phyloP scores from a whole-genome alignment of 1,284 basidiomycete genomes.

The Ganoderma meredithae region DNA sequence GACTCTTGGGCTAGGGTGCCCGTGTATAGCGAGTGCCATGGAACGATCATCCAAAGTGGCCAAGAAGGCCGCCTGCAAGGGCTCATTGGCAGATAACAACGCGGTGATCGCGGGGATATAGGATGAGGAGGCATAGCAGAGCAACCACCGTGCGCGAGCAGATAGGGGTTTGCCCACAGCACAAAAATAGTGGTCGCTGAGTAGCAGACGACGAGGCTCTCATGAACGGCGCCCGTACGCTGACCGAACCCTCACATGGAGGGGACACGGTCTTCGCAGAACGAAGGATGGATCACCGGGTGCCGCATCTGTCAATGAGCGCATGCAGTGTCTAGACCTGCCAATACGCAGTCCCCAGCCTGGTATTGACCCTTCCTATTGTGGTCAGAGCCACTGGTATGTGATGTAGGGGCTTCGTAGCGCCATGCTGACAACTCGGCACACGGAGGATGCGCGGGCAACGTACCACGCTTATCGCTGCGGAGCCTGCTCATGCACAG shows the following conservation, averaged over 20 bases:
- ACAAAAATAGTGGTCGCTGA: constrained; percentile 2
- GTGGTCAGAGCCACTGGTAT: background rate
- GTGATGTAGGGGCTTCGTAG: constrained; percentile 1
- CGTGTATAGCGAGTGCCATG: background rate
- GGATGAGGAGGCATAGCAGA: background rate
- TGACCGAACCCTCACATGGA: background rate
- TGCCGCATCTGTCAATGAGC: constrained; percentile 1
- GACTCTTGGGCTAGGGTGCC: background rate
- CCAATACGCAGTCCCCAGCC: background rate
- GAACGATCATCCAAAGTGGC: background rate
- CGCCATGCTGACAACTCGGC: background rate
- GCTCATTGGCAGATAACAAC: constrained; percentile 3
- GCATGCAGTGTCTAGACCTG: background rate
- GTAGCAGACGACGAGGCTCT: background rate
- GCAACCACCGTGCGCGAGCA: background rate
- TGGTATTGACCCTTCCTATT: background rate
- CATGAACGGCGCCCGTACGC: background rate
- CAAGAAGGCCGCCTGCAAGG: background rate
- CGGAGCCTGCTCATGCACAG: constrained; percentile 6
- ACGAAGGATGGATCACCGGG: constrained; percentile 1
- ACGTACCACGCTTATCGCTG: constrained; percentile 22
- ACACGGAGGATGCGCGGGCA: constrained; percentile 10
- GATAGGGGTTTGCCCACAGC: constrained; percentile 2
- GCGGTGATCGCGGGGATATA: constrained; percentile 1
- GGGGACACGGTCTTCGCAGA: background rate